phyloP scores from a whole-genome alignment of 805 yeast species.

The Teunomyces barrocoloradensis region DNA sequence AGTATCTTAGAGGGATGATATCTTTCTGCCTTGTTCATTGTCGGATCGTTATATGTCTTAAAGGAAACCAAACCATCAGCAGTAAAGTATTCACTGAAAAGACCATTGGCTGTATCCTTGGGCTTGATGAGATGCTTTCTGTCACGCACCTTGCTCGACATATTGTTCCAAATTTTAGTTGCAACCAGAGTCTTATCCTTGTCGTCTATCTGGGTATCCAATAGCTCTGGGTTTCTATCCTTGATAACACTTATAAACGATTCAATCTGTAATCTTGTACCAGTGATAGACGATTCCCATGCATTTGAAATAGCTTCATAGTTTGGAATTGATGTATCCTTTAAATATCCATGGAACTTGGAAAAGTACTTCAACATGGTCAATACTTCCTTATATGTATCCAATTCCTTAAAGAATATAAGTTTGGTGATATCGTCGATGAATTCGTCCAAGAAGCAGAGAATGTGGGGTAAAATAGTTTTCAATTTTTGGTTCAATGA shows the following conservation, averaged over 20 bases:
- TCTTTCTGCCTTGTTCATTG: constrained; percentile 22
- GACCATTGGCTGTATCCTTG: constrained; percentile 27
- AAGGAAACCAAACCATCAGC: constrained; percentile 34
- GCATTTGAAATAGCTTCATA: constrained; percentile 34
- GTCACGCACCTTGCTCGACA: constrained; percentile 16
- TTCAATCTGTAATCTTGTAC: constrained; percentile 38
- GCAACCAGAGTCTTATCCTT: constrained; percentile 22
- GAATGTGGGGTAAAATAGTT: constrained; percentile 40
- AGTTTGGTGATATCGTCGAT: constrained; percentile 40
- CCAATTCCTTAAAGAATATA: constrained; percentile 36
- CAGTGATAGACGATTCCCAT: constrained; percentile 39
- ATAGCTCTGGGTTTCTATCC: constrained; percentile 35
- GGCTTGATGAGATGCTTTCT: constrained; percentile 25
- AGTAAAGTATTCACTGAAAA: constrained; percentile 27
- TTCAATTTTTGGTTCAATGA: constrained; percentile 29
- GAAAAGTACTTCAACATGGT: constrained; percentile 19
- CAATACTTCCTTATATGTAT: constrained; percentile 29
- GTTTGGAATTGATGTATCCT: constrained; percentile 7
- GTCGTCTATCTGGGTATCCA: constrained; percentile 36
- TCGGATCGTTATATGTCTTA: constrained; percentile 24
- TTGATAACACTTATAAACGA: constrained; percentile 27
- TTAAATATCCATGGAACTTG: constrained; percentile 26
- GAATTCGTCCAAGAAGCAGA: constrained; percentile 48
- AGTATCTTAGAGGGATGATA: constrained; percentile 26
- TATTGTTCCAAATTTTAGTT: constrained; percentile 28